A percentile compares a stretch with the other conserved stretches of the same genome.
phyloP scores from a whole-genome alignment of 352 stramenopile genomes.

The Pythium aphanidermatum region DNA sequence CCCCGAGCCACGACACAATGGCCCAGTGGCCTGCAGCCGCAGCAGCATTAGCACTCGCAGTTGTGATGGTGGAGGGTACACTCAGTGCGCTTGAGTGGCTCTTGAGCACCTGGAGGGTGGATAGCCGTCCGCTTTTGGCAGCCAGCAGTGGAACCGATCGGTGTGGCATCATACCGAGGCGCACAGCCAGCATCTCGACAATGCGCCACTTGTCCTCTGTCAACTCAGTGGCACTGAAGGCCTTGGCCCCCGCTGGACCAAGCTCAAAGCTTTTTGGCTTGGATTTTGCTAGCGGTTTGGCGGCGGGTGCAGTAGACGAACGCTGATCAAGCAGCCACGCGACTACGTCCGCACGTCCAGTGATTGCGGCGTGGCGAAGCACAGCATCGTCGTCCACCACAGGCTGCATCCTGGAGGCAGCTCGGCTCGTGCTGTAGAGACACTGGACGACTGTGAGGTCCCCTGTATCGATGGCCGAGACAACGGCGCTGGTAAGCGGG shows the following conservation, averaged over 20 bases:
- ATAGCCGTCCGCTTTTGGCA: slow-evolving; percentile 16
- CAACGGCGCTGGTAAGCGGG: slow-evolving; percentile 4
- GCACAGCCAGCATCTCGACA: slow-evolving; percentile 8
- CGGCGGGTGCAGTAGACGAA: background rate
- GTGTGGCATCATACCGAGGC: slow-evolving; percentile 5
- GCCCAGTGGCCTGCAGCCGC: slow-evolving; percentile 11
- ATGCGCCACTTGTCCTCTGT: slow-evolving; percentile 4
- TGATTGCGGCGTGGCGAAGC: slow-evolving; percentile 5
- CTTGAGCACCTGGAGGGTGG: slow-evolving; percentile 16
- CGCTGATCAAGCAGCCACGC: slow-evolving; percentile 17
- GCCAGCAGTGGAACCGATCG: slow-evolving; percentile 12
- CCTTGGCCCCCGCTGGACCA: slow-evolving; percentile 6
- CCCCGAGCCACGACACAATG: slow-evolving; percentile 13
- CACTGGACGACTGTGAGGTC: slow-evolving; percentile 1
- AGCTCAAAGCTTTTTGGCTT: slow-evolving; percentile 6
- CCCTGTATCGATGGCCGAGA: slow-evolving; percentile 5
- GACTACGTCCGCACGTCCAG: slow-evolving; percentile 13
- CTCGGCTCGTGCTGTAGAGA: background rate
- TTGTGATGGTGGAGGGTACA: background rate
- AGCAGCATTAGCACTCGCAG: slow-evolving; percentile 3
- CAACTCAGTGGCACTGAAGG: background rate
- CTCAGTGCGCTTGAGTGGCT: background rate
- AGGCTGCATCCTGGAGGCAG: background rate
- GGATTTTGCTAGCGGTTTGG: background rate
- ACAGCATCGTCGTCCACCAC: background rate